A percentile compares a stretch with the other conserved stretches of the same genome.
Conservation (phyloP, 805 yeast species). For the Saturnispora mendoncae region DNA sequence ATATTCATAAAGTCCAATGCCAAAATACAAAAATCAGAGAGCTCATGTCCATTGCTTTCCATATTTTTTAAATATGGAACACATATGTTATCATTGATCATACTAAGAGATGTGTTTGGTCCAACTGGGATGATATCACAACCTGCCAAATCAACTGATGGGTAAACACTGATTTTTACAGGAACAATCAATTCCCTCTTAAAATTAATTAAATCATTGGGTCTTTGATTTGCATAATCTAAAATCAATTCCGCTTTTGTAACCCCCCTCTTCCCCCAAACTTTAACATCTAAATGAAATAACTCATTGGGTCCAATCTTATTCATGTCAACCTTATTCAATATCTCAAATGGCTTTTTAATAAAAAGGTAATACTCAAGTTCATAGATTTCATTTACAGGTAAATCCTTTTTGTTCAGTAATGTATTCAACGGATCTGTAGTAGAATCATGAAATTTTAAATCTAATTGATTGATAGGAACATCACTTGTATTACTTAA, state of each 20-base stretch:
- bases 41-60: conserved; percentile 25
- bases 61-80: conserved; percentile 29
- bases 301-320: conserved; percentile 31
- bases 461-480: conserved; percentile 46
- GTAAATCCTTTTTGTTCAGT: conserved; percentile 35
- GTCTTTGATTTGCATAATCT: conserved; percentile 47
- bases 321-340: conserved; percentile 36
- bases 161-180: conserved; percentile 56
- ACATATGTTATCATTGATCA: conserved; percentile 19
- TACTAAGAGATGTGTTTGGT: conserved; percentile 24
- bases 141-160: conserved; percentile 65
- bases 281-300: conserved; percentile 44
- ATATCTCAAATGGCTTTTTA: conserved; percentile 47
- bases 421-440: conserved; percentile 53
- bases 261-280: conserved; percentile 68
- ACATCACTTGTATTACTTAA: conserved; percentile 54
- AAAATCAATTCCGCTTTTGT: conserved; percentile 53
- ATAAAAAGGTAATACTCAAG: conserved; percentile 58
- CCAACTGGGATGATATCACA: conserved; percentile 63
- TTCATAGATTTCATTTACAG: conserved; percentile 62
- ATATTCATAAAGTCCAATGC: conserved; percentile 73
- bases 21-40: conserved; percentile 51
- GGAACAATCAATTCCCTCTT: conserved; percentile 60
- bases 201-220: conserved; percentile 23
- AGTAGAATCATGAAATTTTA: conserved; percentile 66